Evolutionary conservation across 31 red algal species (phyloP).

Genomic region (Asparagopsis taxiformis): DNA sequence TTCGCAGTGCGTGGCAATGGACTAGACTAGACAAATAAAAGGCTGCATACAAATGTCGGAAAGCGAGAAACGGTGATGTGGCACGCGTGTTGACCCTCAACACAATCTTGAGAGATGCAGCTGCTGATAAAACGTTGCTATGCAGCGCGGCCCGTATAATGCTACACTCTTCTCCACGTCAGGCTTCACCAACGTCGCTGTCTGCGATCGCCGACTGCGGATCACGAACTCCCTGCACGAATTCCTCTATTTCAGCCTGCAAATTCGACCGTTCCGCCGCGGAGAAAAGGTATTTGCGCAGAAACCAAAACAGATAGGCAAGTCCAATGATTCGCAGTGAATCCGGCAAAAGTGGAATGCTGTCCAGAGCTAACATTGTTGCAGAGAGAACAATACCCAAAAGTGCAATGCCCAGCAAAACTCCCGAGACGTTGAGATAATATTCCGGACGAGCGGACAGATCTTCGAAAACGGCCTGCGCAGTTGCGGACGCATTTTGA

Average conservation of each 20-base stretch:
- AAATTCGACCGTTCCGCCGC: conserved; percentile 30
- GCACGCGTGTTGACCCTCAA: no score
- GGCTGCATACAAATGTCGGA: no score
- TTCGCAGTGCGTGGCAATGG: no score
- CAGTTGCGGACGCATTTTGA: conserved; percentile 7
- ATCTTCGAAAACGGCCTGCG: conserved; percentile 74
- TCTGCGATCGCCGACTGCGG: conserved; percentile 2
- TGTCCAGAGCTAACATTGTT: conserved; percentile 64
- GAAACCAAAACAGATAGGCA: conserved; percentile 83
- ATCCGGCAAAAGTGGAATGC: conserved; percentile 69
- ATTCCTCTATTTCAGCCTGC: conserved; percentile 46
- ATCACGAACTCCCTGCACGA: conserved; percentile 37
- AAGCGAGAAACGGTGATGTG: no score
- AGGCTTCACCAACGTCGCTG: not conserved
- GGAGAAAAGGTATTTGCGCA: conserved; percentile 49
- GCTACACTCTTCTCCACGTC: no score
- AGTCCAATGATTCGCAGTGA: conserved; percentile 70
- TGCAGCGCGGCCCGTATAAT: no score
- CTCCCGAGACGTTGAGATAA: conserved; percentile 69
- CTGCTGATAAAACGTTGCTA: no score
- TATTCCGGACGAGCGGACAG: conserved; percentile 65
- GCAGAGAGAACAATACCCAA: conserved; percentile 60
- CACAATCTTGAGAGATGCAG: no score
- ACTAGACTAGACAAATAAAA: no score
- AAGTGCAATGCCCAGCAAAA: conserved; percentile 47